Conservation (phyloP, 495 filamentous ascomycete species). For the Hypoxylon fragiforme region DNA sequence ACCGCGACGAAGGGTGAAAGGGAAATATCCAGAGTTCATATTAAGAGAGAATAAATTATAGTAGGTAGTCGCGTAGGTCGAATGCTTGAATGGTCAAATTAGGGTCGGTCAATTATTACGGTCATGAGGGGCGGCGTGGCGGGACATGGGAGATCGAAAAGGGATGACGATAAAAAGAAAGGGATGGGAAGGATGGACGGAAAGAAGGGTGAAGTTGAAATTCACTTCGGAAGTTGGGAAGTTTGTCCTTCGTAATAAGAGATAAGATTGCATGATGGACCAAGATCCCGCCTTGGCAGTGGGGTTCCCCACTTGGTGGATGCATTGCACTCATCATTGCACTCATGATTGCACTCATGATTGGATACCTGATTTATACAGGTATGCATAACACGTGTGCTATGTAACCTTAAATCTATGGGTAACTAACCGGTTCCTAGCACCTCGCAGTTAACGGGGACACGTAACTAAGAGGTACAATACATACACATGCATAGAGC, state of each 20-base stretch:
- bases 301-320: constrained; percentile 1
- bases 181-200: constrained; percentile 1
- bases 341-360: no score
- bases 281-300: neutral
- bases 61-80: neutral
- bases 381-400: no score
- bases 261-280: constrained; percentile 19
- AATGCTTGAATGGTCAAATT: neutral
- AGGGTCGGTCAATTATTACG: constrained; percentile 3
- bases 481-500: no score
- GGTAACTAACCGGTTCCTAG: no score
- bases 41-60: constrained; percentile 24
- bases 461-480: no score
- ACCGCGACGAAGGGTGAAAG: constrained; percentile 15
- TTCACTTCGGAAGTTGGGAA: no score
- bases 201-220: constrained; percentile 14
- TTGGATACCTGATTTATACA: no score
- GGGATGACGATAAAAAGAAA: constrained; percentile 9
- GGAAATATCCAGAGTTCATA: constrained; percentile 20
- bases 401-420: no score
- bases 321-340: constrained; percentile 8
- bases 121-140: constrained; percentile 12
- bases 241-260: constrained; percentile 7
- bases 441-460: no score
- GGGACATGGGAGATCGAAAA: neutral